phyloP scores from a whole-genome alignment of 805 yeast species.

The Wickerhamomyces silvicola region DNA sequence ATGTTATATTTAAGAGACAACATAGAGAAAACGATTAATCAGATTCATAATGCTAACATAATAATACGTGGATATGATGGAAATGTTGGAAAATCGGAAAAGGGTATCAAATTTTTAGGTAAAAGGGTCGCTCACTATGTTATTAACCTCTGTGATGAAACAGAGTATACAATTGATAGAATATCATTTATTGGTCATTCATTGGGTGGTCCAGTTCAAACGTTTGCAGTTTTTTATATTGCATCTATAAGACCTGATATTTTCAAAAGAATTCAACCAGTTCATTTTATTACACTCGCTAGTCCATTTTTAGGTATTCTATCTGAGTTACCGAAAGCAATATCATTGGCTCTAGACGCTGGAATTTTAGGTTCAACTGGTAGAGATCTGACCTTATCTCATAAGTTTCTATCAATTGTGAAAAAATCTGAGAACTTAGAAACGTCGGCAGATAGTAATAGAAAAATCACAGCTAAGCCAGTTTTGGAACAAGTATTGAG shows the following conservation, averaged over 20 bases:
- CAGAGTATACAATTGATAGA: conserved; percentile 39
- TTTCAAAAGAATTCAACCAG: conserved; percentile 59
- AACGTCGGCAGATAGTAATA: conserved; percentile 2
- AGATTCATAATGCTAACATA: conserved; percentile 35
- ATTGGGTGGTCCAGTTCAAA: conserved; percentile 86
- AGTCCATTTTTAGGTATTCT: conserved; percentile 85
- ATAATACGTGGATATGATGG: conserved; percentile 79
- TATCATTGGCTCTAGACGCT: conserved; percentile 74
- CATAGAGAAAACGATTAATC: conserved; percentile 40
- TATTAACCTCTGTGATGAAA: conserved; percentile 35
- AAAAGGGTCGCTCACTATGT: conserved; percentile 71
- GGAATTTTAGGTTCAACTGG: conserved; percentile 95
- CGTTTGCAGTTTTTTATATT: conserved; percentile 83
- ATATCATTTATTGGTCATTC: conserved; percentile 92
- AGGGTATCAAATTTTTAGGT: conserved; percentile 83
- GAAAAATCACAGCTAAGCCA: conserved; percentile 39
- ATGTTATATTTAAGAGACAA: conserved; percentile 81
- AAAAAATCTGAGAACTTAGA: conserved; percentile 3
- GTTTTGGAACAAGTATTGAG: conserved; percentile 69
- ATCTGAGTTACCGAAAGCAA: conserved; percentile 81
- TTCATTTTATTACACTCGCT: conserved; percentile 77
- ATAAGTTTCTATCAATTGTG: conserved; percentile 24
- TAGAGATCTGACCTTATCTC: conserved; percentile 71
- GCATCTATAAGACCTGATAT: conserved; percentile 55
- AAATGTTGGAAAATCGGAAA: conserved; percentile 82